Evolutionary conservation across 148 eudicot genomes (phyloP), one percentile per base, ranked within the genome.

Genomic region (Polygonum maritimum): DNA sequence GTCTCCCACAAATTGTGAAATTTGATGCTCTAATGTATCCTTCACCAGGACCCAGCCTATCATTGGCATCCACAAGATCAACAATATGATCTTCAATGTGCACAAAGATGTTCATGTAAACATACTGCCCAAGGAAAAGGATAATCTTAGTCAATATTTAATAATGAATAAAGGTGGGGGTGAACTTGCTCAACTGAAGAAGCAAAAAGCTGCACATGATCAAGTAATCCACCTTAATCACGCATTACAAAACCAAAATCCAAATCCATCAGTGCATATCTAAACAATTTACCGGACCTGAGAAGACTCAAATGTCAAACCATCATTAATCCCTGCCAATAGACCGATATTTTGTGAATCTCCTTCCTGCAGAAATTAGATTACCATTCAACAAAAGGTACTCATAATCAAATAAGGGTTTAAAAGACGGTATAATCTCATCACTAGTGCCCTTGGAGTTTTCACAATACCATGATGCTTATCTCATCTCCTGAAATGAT

Each of bases 301-400:
- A 44, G 97, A 89, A 81, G 86, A 78, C 77, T 87, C 87, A 85
- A 93, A 93, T 75, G 87, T 83, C 72, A 76, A 75, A 77, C 94
- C 98, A 78, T 85, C 87, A 81, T 80, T 76, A 49, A 85, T 78
- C 62, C 98, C 98, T 79, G 87, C 97, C 80, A 89, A 78, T 63
- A 93, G 77, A 69, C 79, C 84, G 75, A 93, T 75, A 58, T 88
- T 83, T 26, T 79, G 87, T 38, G 75, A 78, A 77, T 83, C 83
- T 82, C 97, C 97, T 82, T 89, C 92, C 92, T 89, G 86, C 85
- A 85, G 74, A 65, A 16, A 79, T 40, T 55, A 69, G 49, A 38
- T 26, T 62, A 31, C 39, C 69, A 62, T 62, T 62, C 38, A 62
- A 73, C 60, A 48, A 15, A 16, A 40, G 63, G 8, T 63, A 12